Conservation (phyloP, 2,329 filamentous ascomycete genomes). For the Fusarium camptoceras region DNA sequence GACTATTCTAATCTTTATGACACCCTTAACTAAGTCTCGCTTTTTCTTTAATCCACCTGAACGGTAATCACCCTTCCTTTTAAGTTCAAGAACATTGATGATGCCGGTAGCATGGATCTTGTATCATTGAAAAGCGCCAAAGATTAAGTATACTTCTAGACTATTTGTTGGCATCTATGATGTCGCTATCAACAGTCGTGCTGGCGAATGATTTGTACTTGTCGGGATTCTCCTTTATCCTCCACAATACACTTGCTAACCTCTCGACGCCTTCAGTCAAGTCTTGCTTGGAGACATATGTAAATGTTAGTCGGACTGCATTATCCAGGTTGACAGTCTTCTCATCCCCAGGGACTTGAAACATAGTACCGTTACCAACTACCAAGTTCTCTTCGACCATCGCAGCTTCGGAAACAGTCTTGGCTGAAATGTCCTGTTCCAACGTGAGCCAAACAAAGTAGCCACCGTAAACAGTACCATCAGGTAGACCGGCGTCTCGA, state of each 20-base stretch:
- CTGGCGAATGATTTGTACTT: constrained; percentile 42
- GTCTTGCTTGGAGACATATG: constrained; percentile 75
- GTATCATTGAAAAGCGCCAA: background rate
- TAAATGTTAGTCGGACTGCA: constrained; percentile 75
- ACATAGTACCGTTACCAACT: constrained; percentile 76
- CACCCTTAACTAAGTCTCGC: too few relatives aligned
- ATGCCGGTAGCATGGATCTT: background rate
- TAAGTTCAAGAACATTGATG: background rate
- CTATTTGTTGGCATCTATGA: constrained; percentile 46
- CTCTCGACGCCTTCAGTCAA: constrained; percentile 76
- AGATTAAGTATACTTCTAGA: background rate
- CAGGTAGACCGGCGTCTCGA: constrained; percentile 53
- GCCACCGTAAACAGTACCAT: constrained; percentile 73
- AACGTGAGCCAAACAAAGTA: constrained; percentile 88
- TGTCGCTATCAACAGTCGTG: constrained; percentile 26
- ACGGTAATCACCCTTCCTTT: background rate
- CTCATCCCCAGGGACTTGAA: constrained; percentile 72
- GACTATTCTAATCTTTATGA: background rate
- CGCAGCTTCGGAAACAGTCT: constrained; percentile 67
- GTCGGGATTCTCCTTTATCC: constrained; percentile 47
- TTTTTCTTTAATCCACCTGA: too few relatives aligned
- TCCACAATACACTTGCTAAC: constrained; percentile 62
- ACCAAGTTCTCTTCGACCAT: constrained; percentile 73
- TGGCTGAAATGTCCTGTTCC: constrained; percentile 62
- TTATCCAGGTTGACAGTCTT: constrained; percentile 65